Evolutionary conservation across 495 filamentous ascomycete species (phyloP).

Genomic region (Podospora tetraspora): DNA sequence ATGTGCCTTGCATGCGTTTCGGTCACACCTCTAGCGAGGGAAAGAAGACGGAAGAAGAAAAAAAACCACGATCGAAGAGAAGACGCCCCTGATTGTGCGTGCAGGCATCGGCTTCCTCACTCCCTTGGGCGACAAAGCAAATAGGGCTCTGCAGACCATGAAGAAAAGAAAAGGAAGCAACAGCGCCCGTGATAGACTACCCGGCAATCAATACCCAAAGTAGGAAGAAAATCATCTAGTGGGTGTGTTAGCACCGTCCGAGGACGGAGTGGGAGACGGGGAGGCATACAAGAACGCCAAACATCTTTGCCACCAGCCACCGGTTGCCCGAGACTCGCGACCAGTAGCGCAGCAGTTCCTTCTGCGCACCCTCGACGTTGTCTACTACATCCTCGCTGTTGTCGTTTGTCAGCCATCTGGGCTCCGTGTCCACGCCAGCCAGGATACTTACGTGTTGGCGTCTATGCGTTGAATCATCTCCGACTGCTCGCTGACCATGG

Average conservation of each 20-base stretch:
- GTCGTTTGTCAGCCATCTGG: constrained; percentile 41
- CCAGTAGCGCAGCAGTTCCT: constrained; percentile 96
- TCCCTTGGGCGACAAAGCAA: neutral
- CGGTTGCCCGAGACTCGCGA: constrained; percentile 84
- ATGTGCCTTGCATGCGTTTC: constrained; percentile 2
- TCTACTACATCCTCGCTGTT: constrained; percentile 78
- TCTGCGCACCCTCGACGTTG: constrained; percentile 92
- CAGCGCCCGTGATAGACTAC: constrained; percentile 16
- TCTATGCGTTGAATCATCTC: constrained; percentile 93
- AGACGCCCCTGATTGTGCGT: constrained; percentile 19
- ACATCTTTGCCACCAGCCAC: constrained; percentile 99
- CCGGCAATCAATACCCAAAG: constrained; percentile 38
- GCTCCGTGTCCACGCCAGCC: neutral
- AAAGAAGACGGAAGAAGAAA: neutral
- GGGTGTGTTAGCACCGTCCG: neutral
- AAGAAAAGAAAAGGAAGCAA: neutral
- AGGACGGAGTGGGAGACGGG: constrained; percentile 35
- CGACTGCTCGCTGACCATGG: constrained; percentile 95
- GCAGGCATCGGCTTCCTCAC: constrained; percentile 14
- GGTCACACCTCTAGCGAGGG: neutral
- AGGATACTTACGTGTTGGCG: constrained; percentile 62
- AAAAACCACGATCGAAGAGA: neutral
- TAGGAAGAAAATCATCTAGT: constrained; percentile 31
- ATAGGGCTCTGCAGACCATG: neutral
- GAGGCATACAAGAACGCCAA: constrained; percentile 68